These are phyloP conservation scores for Aureobasidium sp. DNA, from an alignment of 2,329 filamentous ascomycete genomes.

Conservation along the genomic window DNA sequence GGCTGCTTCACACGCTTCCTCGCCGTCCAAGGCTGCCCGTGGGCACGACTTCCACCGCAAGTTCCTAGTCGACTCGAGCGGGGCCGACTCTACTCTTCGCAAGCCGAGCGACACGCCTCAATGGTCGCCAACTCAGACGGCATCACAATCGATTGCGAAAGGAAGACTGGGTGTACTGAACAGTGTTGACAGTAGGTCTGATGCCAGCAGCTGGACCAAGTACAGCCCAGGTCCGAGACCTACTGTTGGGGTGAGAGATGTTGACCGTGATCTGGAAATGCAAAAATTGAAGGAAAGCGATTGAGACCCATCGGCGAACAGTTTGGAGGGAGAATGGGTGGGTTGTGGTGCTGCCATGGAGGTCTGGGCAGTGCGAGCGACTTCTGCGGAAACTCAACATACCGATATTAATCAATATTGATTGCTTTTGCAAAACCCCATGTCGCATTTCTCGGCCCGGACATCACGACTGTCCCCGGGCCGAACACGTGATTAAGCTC, in stretches of 20 bases:
- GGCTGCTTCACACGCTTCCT: slow-evolving; percentile 42
- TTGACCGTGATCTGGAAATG: slow-evolving; percentile 19
- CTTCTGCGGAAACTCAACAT: no score
- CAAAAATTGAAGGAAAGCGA: slow-evolving; percentile 16
- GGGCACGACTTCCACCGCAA: slow-evolving; percentile 17
- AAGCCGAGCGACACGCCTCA: slow-evolving; percentile 1
- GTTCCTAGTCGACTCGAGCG: slow-evolving; percentile 15
- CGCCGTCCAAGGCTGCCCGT: slow-evolving; percentile 12
- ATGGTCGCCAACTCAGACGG: neutral
- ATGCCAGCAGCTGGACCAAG: neutral
- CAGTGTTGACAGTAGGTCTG: neutral
- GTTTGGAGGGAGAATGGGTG: neutral
- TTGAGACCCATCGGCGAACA: neutral
- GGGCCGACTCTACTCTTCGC: neutral
- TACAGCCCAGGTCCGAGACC: neutral
- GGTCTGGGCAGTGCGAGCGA: no score
- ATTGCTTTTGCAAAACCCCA: no score
- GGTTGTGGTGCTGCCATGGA: no score
- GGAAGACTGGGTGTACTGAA: slow-evolving; percentile 8
- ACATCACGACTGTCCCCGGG: no score
- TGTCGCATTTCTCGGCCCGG: no score
- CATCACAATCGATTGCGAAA: neutral
- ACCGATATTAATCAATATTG: no score
- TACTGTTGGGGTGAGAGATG: neutral
- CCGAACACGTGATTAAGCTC: neutral